Percentiles rank a stretch among this genome's conserved stretches.
Evolutionary conservation across 2,329 filamentous ascomycete genomes (phyloP).

Genomic region (Fusarium nygamai): DNA sequence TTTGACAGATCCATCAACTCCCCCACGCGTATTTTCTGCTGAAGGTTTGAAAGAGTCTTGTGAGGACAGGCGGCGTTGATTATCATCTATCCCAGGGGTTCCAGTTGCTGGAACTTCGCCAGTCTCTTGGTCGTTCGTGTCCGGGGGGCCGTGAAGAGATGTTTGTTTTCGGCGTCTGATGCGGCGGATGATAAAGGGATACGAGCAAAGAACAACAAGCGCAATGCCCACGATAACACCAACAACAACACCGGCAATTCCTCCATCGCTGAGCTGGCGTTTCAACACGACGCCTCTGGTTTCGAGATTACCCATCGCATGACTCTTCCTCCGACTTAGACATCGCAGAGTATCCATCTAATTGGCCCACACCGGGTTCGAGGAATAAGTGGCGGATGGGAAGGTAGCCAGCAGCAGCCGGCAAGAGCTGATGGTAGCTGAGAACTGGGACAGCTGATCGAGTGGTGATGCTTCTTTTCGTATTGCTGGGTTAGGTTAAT

Average conservation of each 20-base stretch:
- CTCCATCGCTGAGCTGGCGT: constrained; percentile 48
- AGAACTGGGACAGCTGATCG: constrained; percentile 19
- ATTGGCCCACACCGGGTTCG: constrained; percentile 14
- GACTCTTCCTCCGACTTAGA: constrained; percentile 36
- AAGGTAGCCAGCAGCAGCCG: constrained; percentile 34
- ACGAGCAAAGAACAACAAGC: constrained; percentile 51
- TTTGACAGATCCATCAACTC: constrained; percentile 37
- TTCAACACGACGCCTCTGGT: constrained; percentile 34
- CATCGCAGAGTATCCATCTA: constrained; percentile 37
- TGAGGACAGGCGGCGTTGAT: constrained; percentile 49
- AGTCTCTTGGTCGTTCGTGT: constrained; percentile 45
- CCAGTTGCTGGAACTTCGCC: constrained; percentile 35
- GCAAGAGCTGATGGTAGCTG: constrained; percentile 32
- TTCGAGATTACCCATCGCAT: constrained; percentile 35
- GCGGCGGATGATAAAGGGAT: constrained; percentile 51
- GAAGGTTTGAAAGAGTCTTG: constrained; percentile 50
- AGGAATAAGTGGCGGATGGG: constrained; percentile 19
- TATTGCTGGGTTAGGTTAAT: constrained; percentile 21
- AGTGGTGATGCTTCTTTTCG: constrained; percentile 21
- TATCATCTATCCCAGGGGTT: constrained; percentile 25
- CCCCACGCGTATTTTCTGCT: constrained; percentile 45
- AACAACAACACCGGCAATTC: constrained; percentile 51
- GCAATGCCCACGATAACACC: constrained; percentile 48
- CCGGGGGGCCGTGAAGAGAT: constrained; percentile 27
- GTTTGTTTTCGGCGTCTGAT: constrained; percentile 43